Evolutionary conservation across 768 basidiomycete genomes (phyloP), one percentile per base, ranked within the genome.

Genomic region (Lepiota venenata): DNA sequence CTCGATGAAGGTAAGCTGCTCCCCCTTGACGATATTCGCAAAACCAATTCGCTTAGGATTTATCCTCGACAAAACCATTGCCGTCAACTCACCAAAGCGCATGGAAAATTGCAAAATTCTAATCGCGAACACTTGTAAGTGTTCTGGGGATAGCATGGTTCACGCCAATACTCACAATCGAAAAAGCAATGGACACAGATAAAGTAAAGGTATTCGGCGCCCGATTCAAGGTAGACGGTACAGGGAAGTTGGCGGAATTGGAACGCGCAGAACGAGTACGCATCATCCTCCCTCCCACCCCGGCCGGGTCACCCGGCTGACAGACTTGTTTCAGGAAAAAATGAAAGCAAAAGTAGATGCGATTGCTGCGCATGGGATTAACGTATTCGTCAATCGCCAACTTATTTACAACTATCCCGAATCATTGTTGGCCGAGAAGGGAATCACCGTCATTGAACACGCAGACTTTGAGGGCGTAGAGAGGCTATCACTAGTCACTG

Each of bases 201-300:
- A 99, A 99, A 71, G 97, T 98, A 78, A 99, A 99, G 74, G 88
- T 99, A 57, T 99, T 99, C 58, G 97, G 97, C 40, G 96, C 97
- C 0, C 82, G 93, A 36, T 86, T 98, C 58, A 93, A 94, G 72
- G 97, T 98, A 5, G 96, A 98, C 63, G 80, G 91, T 43, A 96
- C 97, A 2, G 91, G 95, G 49, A 98, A 99, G 74, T 83, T 99
- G 6, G 97, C 97, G 7, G 97, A 99, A 70, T 85, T 99, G 15
- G 97, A 99, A 70, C 87, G 95, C 10, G 97, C 97, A 5, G 97
- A 98, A 71, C 80, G 86, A 64, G 91, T 88, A 61, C 27, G 80
- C 15, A 14, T 50, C 35, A 37, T 12, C 20, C 38, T 43, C 8
- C 18, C 8, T n/a, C 38, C 52, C 39, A 35, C 27, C 38, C 49